A percentile compares a stretch with the other conserved stretches of the same genome.
phyloP scores from a whole-genome alignment of 345 rosid species.

The Linum trigynum region DNA sequence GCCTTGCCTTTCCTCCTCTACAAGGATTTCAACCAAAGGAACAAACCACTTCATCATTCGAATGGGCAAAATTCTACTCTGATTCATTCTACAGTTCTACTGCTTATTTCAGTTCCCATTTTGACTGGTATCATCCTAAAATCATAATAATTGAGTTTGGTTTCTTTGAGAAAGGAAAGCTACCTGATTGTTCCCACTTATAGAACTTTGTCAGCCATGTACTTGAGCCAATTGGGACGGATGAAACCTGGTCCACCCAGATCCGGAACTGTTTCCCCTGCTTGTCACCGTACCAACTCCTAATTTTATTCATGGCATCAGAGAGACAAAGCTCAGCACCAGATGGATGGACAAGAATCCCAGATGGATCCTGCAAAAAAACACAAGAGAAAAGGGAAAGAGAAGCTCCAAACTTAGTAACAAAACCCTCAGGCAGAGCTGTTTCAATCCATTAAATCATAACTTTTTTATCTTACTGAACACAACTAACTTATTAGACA shows the following conservation, averaged over 20 bases:
- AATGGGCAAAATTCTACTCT: too few relatives aligned
- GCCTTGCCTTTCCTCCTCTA: slow-evolving; percentile 55
- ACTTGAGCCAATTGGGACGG: slow-evolving; percentile 46
- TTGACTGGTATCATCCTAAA: too few relatives aligned
- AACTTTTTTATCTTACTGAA: not conserved
- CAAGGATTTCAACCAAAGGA: slow-evolving; percentile 1
- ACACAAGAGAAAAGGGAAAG: not conserved
- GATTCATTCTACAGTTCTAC: too few relatives aligned
- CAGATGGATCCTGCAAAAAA: slow-evolving; percentile 42
- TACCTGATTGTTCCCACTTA: slow-evolving; percentile 74
- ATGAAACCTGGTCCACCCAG: slow-evolving; percentile 70
- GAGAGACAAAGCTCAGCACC: slow-evolving; percentile 54
- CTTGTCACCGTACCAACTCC: slow-evolving; percentile 58
- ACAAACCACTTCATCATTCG: too few relatives aligned
- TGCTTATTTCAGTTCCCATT: too few relatives aligned
- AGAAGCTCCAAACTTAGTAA: not conserved
- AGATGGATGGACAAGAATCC: slow-evolving; percentile 58
- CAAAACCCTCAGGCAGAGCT: not conserved
- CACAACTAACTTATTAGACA: not conserved
- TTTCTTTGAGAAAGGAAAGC: slow-evolving; percentile 6
- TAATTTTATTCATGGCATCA: slow-evolving; percentile 42
- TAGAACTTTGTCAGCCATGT: slow-evolving; percentile 66
- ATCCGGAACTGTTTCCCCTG: slow-evolving; percentile 60
- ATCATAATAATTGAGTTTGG: not conserved
- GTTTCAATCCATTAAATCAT: not conserved